These are phyloP conservation scores for Fusarium temperatum DNA, from an alignment of 2,329 filamentous ascomycete species.

Conservation along the genomic window DNA sequence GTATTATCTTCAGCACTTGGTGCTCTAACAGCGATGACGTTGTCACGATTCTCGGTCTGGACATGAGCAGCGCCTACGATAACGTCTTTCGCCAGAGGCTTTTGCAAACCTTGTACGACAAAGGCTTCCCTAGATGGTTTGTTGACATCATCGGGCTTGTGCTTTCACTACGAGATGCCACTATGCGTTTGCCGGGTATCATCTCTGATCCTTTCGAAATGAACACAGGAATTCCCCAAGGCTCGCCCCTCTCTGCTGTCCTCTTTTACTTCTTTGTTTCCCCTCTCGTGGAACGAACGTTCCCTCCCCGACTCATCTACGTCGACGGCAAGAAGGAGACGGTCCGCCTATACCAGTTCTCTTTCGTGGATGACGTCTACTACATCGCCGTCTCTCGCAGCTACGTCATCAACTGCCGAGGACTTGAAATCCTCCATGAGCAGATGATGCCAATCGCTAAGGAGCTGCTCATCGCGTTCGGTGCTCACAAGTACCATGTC, in stretches of 20 bases:
- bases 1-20: conserved; percentile 4
- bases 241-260: conserved; percentile 8
- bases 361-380: conserved; percentile 18
- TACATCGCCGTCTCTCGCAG: neutral
- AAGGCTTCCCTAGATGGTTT: conserved; percentile 4
- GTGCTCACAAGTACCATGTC: conserved; percentile 6
- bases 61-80: conserved; percentile 15
- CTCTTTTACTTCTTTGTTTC: conserved; percentile 14
- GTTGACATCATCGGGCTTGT: neutral
- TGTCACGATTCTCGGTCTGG: neutral
- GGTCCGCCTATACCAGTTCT: neutral
- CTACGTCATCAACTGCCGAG: conserved; percentile 3
- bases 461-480: neutral
- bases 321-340: neutral
- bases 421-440: neutral
- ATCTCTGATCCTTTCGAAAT: neutral
- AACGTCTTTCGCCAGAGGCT: neutral
- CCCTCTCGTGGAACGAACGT: neutral
- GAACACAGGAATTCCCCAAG: conserved; percentile 23
- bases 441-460: neutral
- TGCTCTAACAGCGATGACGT: neutral
- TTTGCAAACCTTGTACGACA: neutral
- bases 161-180: neutral
- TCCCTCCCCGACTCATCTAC: neutral
- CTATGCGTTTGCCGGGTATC: conserved; percentile 1